Conservation (phyloP, 331 rosid species). For the Acacia concinna region DNA sequence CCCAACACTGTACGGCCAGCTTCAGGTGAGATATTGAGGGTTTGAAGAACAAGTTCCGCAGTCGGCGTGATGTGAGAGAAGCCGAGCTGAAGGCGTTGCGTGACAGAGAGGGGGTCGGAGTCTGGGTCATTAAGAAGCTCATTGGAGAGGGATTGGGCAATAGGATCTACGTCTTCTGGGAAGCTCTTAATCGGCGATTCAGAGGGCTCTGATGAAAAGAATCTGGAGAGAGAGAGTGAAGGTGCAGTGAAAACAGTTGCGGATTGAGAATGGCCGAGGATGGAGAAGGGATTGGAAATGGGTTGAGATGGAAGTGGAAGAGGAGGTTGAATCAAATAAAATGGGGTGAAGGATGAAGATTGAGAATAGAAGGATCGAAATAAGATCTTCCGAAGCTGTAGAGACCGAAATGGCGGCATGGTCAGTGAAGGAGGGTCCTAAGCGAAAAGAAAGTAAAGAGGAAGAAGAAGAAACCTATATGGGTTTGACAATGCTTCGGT, state of each 20-base stretch:
- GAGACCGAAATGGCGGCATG: slow-evolving; percentile 62
- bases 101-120: slow-evolving; percentile 52
- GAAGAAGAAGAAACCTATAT: slow-evolving; percentile 4
- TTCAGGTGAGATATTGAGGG: slow-evolving; percentile 59
- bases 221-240: slow-evolving; percentile 29
- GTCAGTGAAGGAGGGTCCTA: background rate
- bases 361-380: slow-evolving; percentile 41
- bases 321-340: slow-evolving; percentile 19
- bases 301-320: background rate
- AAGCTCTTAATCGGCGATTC: background rate
- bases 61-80: slow-evolving; percentile 71
- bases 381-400: slow-evolving; percentile 58
- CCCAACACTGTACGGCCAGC: slow-evolving; percentile 73
- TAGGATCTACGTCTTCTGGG: slow-evolving; percentile 38
- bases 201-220: slow-evolving; percentile 38
- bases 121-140: slow-evolving; percentile 53
- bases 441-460: background rate
- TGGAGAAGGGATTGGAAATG: slow-evolving; percentile 22
- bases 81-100: slow-evolving; percentile 54
- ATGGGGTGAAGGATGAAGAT: slow-evolving; percentile 23
- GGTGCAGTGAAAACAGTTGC: slow-evolving; percentile 21
- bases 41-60: slow-evolving; percentile 42
- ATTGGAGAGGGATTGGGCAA: slow-evolving; percentile 53
- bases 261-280: slow-evolving; percentile 31
- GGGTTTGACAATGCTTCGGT: background rate